A percentile compares a stretch with the other conserved stretches of the same genome.
These are phyloP conservation scores for Tetracladium maxilliforme DNA, from an alignment of 2,329 filamentous ascomycete genomes.

Conservation along the genomic window DNA sequence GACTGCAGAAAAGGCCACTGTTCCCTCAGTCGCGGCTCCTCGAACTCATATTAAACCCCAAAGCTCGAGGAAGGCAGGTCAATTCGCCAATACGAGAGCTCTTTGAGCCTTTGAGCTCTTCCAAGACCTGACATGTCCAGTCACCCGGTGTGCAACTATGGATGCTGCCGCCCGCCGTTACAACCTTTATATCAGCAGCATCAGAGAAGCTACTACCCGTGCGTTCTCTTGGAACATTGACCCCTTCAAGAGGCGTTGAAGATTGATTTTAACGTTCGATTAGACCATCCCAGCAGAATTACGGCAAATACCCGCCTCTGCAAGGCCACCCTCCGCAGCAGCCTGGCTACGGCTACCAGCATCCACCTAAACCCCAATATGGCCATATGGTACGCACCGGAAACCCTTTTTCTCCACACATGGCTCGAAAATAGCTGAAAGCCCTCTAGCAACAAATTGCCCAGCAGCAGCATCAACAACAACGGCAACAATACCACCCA, in stretches of 20 bases:
- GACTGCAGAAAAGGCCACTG: no score
- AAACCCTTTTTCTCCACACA: no score
- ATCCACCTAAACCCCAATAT: slow-evolving; percentile 30
- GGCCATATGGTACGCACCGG: no score
- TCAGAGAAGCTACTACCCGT: slow-evolving; percentile 36
- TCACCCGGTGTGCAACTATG: slow-evolving; percentile 41
- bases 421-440: no score
- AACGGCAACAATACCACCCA: no score
- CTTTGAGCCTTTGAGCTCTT: no score
- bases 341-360: slow-evolving; percentile 28
- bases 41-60: no score
- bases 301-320: slow-evolving; percentile 32
- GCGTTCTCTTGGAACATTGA: slow-evolving; percentile 16
- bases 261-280: no score
- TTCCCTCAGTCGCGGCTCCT: no score
- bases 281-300: slow-evolving; percentile 17
- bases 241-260: slow-evolving; percentile 14
- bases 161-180: slow-evolving; percentile 22
- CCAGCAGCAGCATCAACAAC: slow-evolving; percentile 3
- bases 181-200: slow-evolving; percentile 26
- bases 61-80: no score
- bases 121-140: slow-evolving; percentile 35
- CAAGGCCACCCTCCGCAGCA: slow-evolving; percentile 23
- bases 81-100: no score
- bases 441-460: no score